Conservation (phyloP, 768 basidiomycete species). For the Rhodotorula kratochvilovae region DNA sequence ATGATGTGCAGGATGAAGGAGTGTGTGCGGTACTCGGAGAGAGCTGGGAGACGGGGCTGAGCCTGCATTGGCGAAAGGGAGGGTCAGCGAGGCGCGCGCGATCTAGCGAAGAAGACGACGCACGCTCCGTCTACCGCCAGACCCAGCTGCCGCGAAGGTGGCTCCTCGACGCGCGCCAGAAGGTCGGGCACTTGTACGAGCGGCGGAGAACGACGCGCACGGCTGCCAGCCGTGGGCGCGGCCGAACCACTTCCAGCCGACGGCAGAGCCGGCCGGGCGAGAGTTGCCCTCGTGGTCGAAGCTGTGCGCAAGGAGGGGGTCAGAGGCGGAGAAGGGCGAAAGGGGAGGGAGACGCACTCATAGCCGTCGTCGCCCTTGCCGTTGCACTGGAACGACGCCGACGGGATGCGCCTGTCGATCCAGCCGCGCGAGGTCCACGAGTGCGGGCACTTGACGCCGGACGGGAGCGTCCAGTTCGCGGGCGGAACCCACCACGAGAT, state of each 20-base stretch:
- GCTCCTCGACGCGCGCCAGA: not conserved
- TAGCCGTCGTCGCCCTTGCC: constrained; percentile 2
- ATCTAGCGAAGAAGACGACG: too few relatives aligned
- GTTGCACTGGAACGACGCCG: not conserved
- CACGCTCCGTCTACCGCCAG: not conserved
- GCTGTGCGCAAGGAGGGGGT: not conserved
- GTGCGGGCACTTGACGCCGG: not conserved
- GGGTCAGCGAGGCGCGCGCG: too few relatives aligned
- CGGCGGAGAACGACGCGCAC: not conserved
- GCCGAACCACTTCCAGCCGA: constrained; percentile 10
- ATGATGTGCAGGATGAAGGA: too few relatives aligned
- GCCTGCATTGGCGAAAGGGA: too few relatives aligned
- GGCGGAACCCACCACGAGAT: not conserved
- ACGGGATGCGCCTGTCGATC: constrained; percentile 16
- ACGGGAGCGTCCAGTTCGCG: not conserved
- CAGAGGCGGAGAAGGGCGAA: not conserved
- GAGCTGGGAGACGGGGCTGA: too few relatives aligned
- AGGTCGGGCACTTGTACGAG: constrained; percentile 4
- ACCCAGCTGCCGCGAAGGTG: not conserved
- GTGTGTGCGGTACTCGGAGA: too few relatives aligned
- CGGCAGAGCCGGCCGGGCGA: not conserved
- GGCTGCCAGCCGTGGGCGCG: constrained; percentile 7
- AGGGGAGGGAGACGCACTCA: constrained; percentile 6
- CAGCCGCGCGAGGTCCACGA: constrained; percentile 3
- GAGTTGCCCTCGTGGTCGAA: constrained; percentile 3